Evolutionary conservation across 2,329 filamentous ascomycete genomes (phyloP).

Genomic region (Onygenales sp.): DNA sequence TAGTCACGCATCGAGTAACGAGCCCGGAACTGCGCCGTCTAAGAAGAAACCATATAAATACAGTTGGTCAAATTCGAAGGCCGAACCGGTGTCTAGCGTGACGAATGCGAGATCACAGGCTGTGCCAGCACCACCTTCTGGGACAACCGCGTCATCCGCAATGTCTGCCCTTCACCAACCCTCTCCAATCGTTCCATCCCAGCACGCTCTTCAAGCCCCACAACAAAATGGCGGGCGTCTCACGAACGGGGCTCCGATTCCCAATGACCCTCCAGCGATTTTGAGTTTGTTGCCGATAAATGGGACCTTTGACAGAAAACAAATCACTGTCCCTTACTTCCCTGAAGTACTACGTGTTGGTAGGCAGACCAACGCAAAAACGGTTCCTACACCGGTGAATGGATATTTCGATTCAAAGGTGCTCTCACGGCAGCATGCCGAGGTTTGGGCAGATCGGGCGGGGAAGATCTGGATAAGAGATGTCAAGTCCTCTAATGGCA

Average conservation of each 20-base stretch:
- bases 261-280: constrained; percentile 59
- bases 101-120: constrained; percentile 53
- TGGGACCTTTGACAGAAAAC: constrained; percentile 93
- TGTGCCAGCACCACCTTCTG: constrained; percentile 48
- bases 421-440: constrained; percentile 87
- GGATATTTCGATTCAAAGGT: constrained; percentile 99
- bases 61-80: constrained; percentile 57
- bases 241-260: constrained; percentile 29
- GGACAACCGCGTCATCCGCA: constrained; percentile 49
- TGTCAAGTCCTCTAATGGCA: constrained; percentile 97
- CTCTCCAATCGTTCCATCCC: constrained; percentile 54
- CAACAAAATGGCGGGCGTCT: constrained; percentile 49
- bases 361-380: constrained; percentile 94
- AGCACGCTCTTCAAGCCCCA: constrained; percentile 56
- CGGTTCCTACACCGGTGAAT: constrained; percentile 79
- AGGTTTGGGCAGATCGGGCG: constrained; percentile 77
- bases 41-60: constrained; percentile 42
- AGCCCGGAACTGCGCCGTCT: constrained; percentile 29
- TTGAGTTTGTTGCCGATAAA: constrained; percentile 85
- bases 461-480: constrained; percentile 95
- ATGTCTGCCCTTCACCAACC: constrained; percentile 56
- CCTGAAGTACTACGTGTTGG: constrained; percentile 95
- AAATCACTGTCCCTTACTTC: constrained; percentile 82
- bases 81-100: constrained; percentile 55
- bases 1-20: constrained; percentile 25